Percentiles rank a stretch among this genome's conserved stretches.
These are phyloP conservation scores for Eucalyptus albens DNA, from an alignment of 345 rosid genomes.

Conservation along the genomic window DNA sequence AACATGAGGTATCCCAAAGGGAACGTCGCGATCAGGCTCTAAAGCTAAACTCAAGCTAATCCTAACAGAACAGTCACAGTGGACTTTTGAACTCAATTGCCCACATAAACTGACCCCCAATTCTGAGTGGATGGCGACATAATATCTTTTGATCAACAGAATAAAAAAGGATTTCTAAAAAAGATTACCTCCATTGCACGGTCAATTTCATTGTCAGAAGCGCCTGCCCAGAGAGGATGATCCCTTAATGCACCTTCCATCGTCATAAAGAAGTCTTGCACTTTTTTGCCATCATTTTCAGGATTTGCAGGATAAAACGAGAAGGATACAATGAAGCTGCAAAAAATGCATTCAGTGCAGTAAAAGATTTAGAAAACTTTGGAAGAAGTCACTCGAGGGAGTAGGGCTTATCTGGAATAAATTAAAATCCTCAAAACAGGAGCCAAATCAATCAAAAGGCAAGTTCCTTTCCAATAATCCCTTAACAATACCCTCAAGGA, in stretches of 20 bases:
- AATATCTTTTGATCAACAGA: not conserved
- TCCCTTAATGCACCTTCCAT: conserved; percentile 44
- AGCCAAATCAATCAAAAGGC: not conserved
- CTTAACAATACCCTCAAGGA: not conserved
- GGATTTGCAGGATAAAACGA: conserved; percentile 32
- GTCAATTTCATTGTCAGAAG: conserved; percentile 29
- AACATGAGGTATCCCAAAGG: not conserved
- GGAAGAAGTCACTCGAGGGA: not conserved
- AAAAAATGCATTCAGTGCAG: not conserved
- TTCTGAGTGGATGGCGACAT: not conserved
- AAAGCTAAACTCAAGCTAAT: not conserved
- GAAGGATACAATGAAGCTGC: conserved; percentile 52
- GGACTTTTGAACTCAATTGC: not conserved
- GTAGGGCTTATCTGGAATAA: not conserved
- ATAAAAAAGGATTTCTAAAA: not conserved
- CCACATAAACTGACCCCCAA: not conserved
- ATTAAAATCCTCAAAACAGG: not conserved
- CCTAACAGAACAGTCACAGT: not conserved
- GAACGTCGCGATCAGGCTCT: not conserved
- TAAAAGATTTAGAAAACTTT: not conserved
- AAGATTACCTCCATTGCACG: conserved; percentile 6
- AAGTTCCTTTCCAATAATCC: not conserved
- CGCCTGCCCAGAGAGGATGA: conserved; percentile 37
- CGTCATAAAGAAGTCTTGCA: conserved; percentile 30
- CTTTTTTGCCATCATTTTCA: conserved; percentile 37